Evolutionary conservation across 192 early-diverging fungal genomes (phyloP).

Genomic region (Coemansia sp.): DNA sequence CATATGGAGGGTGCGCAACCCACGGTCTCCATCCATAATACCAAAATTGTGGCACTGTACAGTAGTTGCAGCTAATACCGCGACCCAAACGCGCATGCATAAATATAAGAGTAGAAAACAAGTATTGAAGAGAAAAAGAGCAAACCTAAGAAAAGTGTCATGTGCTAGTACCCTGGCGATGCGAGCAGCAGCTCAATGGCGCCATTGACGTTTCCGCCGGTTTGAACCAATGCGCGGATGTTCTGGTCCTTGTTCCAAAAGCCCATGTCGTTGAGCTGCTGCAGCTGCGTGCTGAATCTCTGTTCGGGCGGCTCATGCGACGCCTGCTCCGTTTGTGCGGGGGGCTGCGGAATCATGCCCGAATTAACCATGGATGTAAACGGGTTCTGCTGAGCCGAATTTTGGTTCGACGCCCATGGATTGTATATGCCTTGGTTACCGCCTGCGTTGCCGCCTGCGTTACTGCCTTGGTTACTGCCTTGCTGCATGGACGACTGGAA

Average conservation of each 20-base stretch:
- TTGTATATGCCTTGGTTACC: slow-evolving; percentile 25
- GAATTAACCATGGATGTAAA: neutral
- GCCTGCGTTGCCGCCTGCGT: neutral
- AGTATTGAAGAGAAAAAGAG: neutral
- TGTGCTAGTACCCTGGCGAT: slow-evolving; percentile 16
- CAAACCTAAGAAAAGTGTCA: slow-evolving; percentile 3
- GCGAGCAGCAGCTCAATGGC: slow-evolving; percentile 82
- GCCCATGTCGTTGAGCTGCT: slow-evolving; percentile 94
- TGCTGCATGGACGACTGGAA: slow-evolving; percentile 57
- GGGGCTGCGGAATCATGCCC: slow-evolving; percentile 3
- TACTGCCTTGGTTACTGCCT: slow-evolving; percentile 15
- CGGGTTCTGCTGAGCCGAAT: neutral
- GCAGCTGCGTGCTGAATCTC: slow-evolving; percentile 74
- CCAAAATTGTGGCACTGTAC: neutral
- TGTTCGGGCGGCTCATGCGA: slow-evolving; percentile 51
- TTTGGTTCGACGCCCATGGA: slow-evolving; percentile 33
- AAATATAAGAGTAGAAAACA: neutral
- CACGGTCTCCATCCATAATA: neutral
- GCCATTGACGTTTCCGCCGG: slow-evolving; percentile 88
- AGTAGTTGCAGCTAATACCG: neutral
- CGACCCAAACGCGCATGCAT: neutral
- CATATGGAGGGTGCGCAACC: neutral
- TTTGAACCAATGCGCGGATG: slow-evolving; percentile 78
- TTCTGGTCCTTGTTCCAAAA: slow-evolving; percentile 89
- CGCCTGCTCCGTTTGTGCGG: too few relatives aligned